phyloP scores from a whole-genome alignment of 129 eudicot species.

The Calendula officinalis region DNA sequence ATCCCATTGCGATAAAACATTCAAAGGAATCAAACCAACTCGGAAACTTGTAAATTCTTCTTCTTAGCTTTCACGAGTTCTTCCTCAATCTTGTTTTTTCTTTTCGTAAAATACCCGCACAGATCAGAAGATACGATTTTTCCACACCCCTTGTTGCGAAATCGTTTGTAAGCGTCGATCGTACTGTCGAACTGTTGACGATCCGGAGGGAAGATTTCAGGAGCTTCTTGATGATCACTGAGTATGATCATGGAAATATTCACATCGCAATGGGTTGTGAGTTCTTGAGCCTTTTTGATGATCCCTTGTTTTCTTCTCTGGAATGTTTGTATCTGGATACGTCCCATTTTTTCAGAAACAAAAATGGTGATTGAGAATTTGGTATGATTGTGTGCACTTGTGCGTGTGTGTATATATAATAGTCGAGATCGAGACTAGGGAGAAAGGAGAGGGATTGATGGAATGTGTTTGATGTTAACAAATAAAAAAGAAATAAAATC shows the following conservation, averaged over 20 bases:
- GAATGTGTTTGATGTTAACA: no score
- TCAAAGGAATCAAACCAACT: background rate
- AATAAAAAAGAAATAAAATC: no score
- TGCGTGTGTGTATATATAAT: no score
- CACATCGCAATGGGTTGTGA: slow-evolving; percentile 13
- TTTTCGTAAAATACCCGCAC: background rate
- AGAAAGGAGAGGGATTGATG: no score
- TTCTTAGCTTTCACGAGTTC: background rate
- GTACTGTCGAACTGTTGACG: background rate
- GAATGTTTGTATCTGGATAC: background rate
- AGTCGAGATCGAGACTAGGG: no score
- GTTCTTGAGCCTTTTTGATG: slow-evolving; percentile 6
- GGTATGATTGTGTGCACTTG: no score
- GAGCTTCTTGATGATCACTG: slow-evolving; percentile 1
- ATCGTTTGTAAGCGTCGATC: background rate
- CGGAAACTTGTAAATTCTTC: background rate
- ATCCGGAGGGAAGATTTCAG: background rate
- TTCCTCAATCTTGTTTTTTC: background rate
- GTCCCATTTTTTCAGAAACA: slow-evolving; percentile 4
- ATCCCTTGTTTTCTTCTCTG: background rate
- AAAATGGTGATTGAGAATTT: background rate
- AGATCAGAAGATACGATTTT: background rate
- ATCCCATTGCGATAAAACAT: background rate
- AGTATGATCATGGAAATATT: slow-evolving; percentile 2
- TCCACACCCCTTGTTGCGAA: background rate